A percentile compares a stretch with the other conserved stretches of the same genome.
phyloP scores from a whole-genome alignment of 1,284 basidiomycete species.

The Apiotrichum siamense region DNA sequence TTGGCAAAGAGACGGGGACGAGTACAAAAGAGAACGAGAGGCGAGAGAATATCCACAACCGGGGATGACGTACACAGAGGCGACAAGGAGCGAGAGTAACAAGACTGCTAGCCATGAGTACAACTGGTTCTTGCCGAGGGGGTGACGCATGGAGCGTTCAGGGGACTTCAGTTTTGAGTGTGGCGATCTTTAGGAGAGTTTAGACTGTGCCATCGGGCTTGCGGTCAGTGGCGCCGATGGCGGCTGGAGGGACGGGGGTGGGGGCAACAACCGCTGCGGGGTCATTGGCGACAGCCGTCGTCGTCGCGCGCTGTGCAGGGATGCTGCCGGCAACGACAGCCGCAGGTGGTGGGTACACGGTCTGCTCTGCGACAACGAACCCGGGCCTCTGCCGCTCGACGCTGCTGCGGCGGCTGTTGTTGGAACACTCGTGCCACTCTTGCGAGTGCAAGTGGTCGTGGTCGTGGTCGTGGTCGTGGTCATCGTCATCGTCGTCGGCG shows the following conservation, averaged over 20 bases:
- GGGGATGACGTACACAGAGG: no score
- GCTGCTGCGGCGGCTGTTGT: slow-evolving; percentile 10
- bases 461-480: neutral
- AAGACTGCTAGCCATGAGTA: no score
- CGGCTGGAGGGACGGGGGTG: neutral
- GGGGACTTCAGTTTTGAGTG: no score
- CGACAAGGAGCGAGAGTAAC: no score
- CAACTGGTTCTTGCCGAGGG: no score
- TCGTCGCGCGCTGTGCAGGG: neutral
- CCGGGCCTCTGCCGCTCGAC: slow-evolving; percentile 11
- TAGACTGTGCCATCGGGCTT: neutral
- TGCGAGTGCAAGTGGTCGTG: neutral
- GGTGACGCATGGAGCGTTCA: no score
- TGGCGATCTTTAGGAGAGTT: neutral
- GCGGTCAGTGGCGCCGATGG: neutral
- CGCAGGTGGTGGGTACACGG: slow-evolving; percentile 2
- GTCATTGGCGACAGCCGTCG: neutral
- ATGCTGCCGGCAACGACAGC: neutral
- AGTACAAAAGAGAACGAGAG: no score
- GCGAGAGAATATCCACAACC: no score
- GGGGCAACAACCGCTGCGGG: neutral
- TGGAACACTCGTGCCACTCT: slow-evolving; percentile 11
- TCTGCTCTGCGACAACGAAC: slow-evolving; percentile 20
- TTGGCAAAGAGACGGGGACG: no score
- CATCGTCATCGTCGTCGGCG: slow-evolving; percentile 6